Percentiles rank a stretch among this genome's conserved stretches.
These are phyloP conservation scores for Beauveria varroae DNA, from an alignment of 2,329 filamentous ascomycete species.

Conservation along the genomic window DNA sequence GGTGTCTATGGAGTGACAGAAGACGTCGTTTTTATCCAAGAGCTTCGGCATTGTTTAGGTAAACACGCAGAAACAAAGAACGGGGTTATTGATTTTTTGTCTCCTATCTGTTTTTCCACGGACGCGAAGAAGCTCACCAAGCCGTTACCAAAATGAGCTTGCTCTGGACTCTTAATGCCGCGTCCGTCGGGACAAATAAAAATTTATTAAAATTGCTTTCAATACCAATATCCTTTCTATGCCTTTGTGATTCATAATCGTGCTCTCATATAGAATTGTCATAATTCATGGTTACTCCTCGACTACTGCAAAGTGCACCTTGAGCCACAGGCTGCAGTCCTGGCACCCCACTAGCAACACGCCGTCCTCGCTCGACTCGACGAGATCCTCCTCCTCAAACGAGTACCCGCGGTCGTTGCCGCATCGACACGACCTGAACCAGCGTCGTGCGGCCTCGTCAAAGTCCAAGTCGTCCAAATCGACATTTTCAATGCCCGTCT, in stretches of 20 bases:
- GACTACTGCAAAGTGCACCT: constrained; percentile 54
- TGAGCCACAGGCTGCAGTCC: constrained; percentile 60
- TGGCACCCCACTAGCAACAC: constrained; percentile 57
- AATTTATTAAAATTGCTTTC: constrained; percentile 39
- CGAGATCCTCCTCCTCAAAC: constrained; percentile 51
- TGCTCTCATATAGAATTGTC: constrained; percentile 6
- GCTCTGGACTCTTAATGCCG: constrained; percentile 46
- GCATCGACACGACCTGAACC: constrained; percentile 55
- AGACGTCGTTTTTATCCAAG: constrained; percentile 46
- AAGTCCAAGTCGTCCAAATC: constrained; percentile 58
- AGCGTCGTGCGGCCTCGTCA: constrained; percentile 40
- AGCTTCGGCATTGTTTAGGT: constrained; percentile 42
- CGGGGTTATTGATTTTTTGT: constrained; percentile 21
- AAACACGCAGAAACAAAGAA: constrained; percentile 33
- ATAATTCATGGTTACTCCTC: constrained; percentile 23
- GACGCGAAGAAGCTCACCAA: constrained; percentile 33
- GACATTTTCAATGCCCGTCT: constrained; percentile 54
- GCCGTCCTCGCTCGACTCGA: constrained; percentile 49
- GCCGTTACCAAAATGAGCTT: constrained; percentile 44
- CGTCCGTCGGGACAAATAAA: constrained; percentile 50
- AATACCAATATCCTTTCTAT: constrained; percentile 1
- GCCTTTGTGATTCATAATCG: not conserved
- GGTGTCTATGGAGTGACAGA: constrained; percentile 60
- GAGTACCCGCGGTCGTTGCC: constrained; percentile 55
- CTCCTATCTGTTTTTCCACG: constrained; percentile 25